A percentile compares a stretch with the other conserved stretches of the same genome.
Evolutionary conservation across 805 yeast species (phyloP).

Genomic region (Yamadazyma olivae): DNA sequence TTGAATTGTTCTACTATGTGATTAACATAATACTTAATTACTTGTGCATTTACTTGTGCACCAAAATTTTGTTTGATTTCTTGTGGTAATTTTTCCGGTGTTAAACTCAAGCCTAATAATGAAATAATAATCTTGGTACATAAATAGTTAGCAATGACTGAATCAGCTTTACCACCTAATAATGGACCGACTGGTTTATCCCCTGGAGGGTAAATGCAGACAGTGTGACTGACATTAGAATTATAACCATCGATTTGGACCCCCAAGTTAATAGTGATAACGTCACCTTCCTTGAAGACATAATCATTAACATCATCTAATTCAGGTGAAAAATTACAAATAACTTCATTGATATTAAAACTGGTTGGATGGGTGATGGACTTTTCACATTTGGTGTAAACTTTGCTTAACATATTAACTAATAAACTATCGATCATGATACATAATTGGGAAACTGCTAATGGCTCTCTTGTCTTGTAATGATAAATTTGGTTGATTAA

Average conservation of each 20-base stretch:
- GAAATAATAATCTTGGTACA: slow-evolving; percentile 86
- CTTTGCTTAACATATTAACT: slow-evolving; percentile 53
- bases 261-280: slow-evolving; percentile 81
- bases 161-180: slow-evolving; percentile 84
- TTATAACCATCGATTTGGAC: slow-evolving; percentile 96
- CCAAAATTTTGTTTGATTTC: slow-evolving; percentile 38
- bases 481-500: slow-evolving; percentile 77
- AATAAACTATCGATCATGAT: slow-evolving; percentile 77
- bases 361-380: slow-evolving; percentile 93
- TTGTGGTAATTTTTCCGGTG: slow-evolving; percentile 74
- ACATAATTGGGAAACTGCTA: slow-evolving; percentile 70
- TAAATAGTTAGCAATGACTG: slow-evolving; percentile 81
- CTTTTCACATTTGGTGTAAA: slow-evolving; percentile 70
- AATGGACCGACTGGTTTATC: slow-evolving; percentile 71
- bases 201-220: slow-evolving; percentile 76
- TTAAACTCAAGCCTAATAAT: slow-evolving; percentile 65
- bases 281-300: slow-evolving; percentile 69
- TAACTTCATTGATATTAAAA: slow-evolving; percentile 77
- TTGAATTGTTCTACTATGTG: slow-evolving; percentile 80
- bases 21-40: slow-evolving; percentile 75
- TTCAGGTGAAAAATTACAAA: slow-evolving; percentile 84
- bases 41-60: slow-evolving; percentile 56
- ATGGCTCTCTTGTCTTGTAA: slow-evolving; percentile 38
- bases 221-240: slow-evolving; percentile 79
- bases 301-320: slow-evolving; percentile 53